Percentiles rank a stretch among this genome's conserved stretches.
Evolutionary conservation across 805 yeast species (phyloP).

Genomic region (Pichia manshurica): DNA sequence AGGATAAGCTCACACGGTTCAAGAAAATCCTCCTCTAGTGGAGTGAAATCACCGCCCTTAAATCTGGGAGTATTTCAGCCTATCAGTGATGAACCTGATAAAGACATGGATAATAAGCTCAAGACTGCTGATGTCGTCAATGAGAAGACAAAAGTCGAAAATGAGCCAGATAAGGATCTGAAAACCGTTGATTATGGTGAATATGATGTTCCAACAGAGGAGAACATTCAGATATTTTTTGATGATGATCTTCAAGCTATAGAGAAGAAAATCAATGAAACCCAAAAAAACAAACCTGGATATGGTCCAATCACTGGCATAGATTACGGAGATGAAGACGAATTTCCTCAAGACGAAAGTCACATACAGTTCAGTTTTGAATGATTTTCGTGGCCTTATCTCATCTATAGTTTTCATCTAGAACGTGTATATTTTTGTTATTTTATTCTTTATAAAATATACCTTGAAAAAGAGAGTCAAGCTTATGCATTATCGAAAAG

Average conservation of each 20-base stretch:
- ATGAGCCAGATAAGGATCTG: background rate
- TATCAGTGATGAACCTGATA: background rate
- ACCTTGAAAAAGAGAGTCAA: background rate
- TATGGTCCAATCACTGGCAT: slow-evolving; percentile 15
- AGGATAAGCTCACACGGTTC: slow-evolving; percentile 9
- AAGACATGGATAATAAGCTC: too few species aligned
- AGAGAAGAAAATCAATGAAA: slow-evolving; percentile 5
- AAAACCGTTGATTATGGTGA: slow-evolving; percentile 18
- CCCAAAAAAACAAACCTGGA: slow-evolving; percentile 12
- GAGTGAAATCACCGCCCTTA: slow-evolving; percentile 1
- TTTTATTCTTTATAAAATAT: background rate
- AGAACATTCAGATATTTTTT: slow-evolving; percentile 18
- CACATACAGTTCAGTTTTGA: slow-evolving; percentile 28
- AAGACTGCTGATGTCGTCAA: too few species aligned
- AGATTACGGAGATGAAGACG: slow-evolving; percentile 32
- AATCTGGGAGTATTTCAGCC: slow-evolving; percentile 3
- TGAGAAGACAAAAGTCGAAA: background rate
- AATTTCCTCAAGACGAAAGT: slow-evolving; percentile 30
- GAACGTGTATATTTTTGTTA: background rate
- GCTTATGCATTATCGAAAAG: background rate
- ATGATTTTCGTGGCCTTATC: too few species aligned
- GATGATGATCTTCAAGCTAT: slow-evolving; percentile 21
- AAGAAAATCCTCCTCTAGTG: background rate
- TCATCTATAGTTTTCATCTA: too few species aligned
- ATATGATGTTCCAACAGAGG: slow-evolving; percentile 16